Conservation (phyloP, 768 basidiomycete genomes). For the Xerocomellus intermedius region DNA sequence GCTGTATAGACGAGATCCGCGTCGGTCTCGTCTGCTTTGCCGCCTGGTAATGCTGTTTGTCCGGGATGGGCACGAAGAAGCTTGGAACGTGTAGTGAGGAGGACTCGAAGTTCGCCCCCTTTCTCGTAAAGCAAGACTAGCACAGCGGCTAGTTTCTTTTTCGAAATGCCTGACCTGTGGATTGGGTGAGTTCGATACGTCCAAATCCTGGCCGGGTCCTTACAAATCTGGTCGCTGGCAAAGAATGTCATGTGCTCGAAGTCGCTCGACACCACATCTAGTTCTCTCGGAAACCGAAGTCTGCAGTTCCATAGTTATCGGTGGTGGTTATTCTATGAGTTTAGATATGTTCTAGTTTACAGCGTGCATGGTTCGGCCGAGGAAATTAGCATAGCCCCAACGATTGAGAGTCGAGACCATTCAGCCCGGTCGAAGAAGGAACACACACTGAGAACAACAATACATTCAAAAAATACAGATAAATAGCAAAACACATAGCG, state of each 20-base stretch:
- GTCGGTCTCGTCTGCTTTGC: slow-evolving; percentile 71
- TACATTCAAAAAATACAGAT: slow-evolving; percentile 25
- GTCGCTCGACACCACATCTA: slow-evolving; percentile 39
- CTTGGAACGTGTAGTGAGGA: slow-evolving; percentile 86
- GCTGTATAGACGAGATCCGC: slow-evolving; percentile 64
- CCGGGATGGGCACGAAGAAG: slow-evolving; percentile 71
- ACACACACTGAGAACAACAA: not conserved
- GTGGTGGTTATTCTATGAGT: not conserved
- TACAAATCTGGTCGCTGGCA: slow-evolving; percentile 49
- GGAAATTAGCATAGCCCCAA: not conserved
- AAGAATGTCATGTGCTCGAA: slow-evolving; percentile 29
- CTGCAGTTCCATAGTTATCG: slow-evolving; percentile 9
- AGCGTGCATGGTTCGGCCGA: not conserved
- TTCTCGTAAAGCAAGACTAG: slow-evolving; percentile 77
- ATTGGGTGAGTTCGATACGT: not conserved
- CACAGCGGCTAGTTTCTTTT: slow-evolving; percentile 65
- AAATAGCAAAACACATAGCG: slow-evolving; percentile 17
- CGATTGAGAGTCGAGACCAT: no score
- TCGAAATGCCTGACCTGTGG: slow-evolving; percentile 34
- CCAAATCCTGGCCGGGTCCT: slow-evolving; percentile 29
- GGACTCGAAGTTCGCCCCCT: slow-evolving; percentile 64
- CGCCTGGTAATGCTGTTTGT: slow-evolving; percentile 82
- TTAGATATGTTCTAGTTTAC: no score
- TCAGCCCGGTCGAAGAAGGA: no score
- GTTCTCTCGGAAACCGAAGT: slow-evolving; percentile 17